phyloP scores from a whole-genome alignment of 1,284 basidiomycete genomes.

The Laetiporus sulphureus region DNA sequence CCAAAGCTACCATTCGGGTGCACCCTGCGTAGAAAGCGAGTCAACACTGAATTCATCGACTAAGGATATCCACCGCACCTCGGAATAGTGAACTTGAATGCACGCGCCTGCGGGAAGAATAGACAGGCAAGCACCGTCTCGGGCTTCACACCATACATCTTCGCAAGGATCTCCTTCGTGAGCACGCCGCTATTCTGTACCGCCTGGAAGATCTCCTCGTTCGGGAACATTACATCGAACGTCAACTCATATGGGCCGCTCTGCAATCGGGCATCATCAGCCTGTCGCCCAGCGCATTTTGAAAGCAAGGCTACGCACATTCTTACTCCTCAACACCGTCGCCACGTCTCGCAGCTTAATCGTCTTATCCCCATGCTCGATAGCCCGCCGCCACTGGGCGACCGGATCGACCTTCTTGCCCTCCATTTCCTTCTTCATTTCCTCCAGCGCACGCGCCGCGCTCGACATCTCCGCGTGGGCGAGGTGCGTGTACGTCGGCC shows the following conservation, averaged over 20 bases:
- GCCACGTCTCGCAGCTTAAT: slow-evolving; percentile 4
- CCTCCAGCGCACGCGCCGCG: not conserved
- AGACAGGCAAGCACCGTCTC: slow-evolving; percentile 4
- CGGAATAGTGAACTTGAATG: slow-evolving; percentile 8
- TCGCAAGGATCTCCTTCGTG: slow-evolving; percentile 1
- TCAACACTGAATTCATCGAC: not conserved
- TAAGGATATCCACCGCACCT: not conserved
- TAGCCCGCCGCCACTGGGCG: not conserved
- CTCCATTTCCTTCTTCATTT: slow-evolving; percentile 1
- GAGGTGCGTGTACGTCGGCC: not conserved
- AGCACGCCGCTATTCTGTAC: slow-evolving; percentile 1
- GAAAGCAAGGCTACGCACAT: not conserved
- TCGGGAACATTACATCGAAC: slow-evolving; percentile 5
- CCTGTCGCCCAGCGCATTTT: not conserved
- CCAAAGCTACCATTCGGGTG: slow-evolving; percentile 5
- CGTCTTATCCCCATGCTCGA: slow-evolving; percentile 1
- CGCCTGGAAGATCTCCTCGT: slow-evolving; percentile 3
- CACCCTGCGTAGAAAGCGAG: not conserved
- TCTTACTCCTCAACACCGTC: slow-evolving; percentile 6
- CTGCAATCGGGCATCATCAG: not conserved
- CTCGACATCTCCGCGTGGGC: not conserved
- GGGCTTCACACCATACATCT: slow-evolving; percentile 3
- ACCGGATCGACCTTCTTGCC: not conserved
- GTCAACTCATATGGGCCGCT: slow-evolving; percentile 5
- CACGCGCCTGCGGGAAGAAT: slow-evolving; percentile 5